These are phyloP conservation scores for Gynochthodes officinalis DNA, from an alignment of 257 asterid genomes.

Conservation along the genomic window DNA sequence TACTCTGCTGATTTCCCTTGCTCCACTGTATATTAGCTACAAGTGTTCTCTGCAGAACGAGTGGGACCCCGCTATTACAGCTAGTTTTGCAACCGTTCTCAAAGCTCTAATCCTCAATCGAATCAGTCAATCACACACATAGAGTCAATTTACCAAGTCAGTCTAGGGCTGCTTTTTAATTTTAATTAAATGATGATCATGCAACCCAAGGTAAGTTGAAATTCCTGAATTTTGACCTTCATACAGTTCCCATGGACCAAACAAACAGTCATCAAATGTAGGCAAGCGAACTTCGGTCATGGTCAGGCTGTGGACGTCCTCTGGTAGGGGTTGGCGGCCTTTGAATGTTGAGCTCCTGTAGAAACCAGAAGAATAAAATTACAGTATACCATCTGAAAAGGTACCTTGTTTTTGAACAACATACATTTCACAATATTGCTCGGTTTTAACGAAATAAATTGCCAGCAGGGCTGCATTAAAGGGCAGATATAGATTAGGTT, in stretches of 20 bases:
- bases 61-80: background rate
- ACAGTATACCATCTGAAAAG: background rate
- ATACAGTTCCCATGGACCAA: background rate
- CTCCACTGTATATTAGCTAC: slow-evolving; percentile 2
- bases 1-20: slow-evolving; percentile 4
- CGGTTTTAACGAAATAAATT: background rate
- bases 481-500: background rate
- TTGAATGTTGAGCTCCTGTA: slow-evolving; percentile 93
- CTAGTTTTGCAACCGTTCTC: background rate
- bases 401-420: background rate
- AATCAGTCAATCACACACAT: background rate
- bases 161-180: background rate
- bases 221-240: background rate
- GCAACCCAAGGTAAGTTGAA: background rate
- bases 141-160: background rate
- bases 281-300: slow-evolving; percentile 84
- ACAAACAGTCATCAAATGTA: slow-evolving; percentile 57
- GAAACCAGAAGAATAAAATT: slow-evolving; percentile 12
- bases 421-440: background rate
- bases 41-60: background rate
- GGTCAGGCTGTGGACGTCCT: slow-evolving; percentile 96
- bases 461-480: background rate
- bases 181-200: background rate
- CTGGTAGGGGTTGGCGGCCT: slow-evolving; percentile 98
- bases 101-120: background rate